Percentiles rank a stretch among this genome's conserved stretches.
These are phyloP conservation scores for Zygosaccharomyces bailii DNA, from an alignment of 805 yeast species.

Conservation along the genomic window DNA sequence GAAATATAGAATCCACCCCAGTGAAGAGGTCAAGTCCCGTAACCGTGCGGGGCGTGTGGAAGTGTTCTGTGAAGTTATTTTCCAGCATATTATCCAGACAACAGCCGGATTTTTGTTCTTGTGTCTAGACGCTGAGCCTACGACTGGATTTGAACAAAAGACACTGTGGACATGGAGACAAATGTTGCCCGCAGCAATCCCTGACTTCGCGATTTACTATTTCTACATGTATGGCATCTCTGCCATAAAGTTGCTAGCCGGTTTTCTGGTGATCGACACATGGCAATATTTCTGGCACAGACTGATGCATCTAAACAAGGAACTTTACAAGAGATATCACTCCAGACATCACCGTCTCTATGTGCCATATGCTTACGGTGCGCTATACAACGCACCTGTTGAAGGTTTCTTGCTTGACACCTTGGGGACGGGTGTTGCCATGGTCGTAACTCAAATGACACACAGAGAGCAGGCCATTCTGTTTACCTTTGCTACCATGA, in stretches of 20 bases:
- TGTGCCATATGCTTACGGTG: constrained; percentile 97
- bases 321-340: constrained; percentile 76
- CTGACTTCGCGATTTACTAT: constrained; percentile 47
- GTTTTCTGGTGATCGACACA: constrained; percentile 76
- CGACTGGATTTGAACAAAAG: constrained; percentile 49
- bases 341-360: constrained; percentile 92
- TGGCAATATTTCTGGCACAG: constrained; percentile 96
- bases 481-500: constrained; percentile 85
- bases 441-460: constrained; percentile 55
- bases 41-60: constrained; percentile 69
- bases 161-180: constrained; percentile 45
- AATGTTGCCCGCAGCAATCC: constrained; percentile 37
- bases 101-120: constrained; percentile 58
- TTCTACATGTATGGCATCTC: constrained; percentile 66
- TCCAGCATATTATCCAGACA: constrained; percentile 84
- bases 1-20: constrained; percentile 84
- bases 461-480: constrained; percentile 74
- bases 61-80: constrained; percentile 75
- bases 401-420: constrained; percentile 95
- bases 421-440: constrained; percentile 84
- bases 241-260: constrained; percentile 49
- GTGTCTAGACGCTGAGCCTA: constrained; percentile 53
- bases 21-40: constrained; percentile 72
- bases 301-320: constrained; percentile 77
- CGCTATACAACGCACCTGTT: constrained; percentile 87